Evolutionary conservation across 352 stramenopile species (phyloP), one percentile per base, ranked within the genome.

Genomic region (Phytopythium montanum): DNA sequence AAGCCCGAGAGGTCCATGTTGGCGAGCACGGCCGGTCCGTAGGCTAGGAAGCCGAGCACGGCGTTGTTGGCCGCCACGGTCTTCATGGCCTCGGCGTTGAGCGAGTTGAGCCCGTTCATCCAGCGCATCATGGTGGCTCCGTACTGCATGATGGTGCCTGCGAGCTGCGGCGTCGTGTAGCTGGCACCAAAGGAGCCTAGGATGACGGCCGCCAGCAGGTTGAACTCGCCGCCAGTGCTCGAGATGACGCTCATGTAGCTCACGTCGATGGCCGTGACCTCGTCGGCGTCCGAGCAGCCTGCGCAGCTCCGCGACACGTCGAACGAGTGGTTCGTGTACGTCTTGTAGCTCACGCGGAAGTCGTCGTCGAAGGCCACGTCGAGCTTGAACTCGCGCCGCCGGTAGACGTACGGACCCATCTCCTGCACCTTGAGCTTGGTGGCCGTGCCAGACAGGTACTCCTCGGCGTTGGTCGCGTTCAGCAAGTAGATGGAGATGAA

Each of bases 71-170:
- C 58, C 23, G 69, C 68, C 8, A 89, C 68, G 34, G 65, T 77
- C 68, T 85, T 85, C 80, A 85, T 87, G 34, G 83, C 83, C 34
- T 58, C 61, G 3, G 83, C 65, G 36, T 92, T 61, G 53, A 90
- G 72, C 62, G 83, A 92, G 64, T 92, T 92, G 66, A 90, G 76
- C 0, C 80, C 83, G 60, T 90, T 90, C 41, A 88, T 65, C 79
- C 75, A 90, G 50, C 72, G 69, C 79, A 91, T 88, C 62, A 91
- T 83, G 58, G 81, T 71, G 57, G 65, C 36, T 26, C 72, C 72
- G 72, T 87, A 75, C 46, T 71, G 46, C 0, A 41, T 29, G 26
- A 92, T 58, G 42, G 66, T 73, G 1, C 49, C 54, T 0, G 50
- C 42, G 31, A 81, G 62, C 1, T 63, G 52, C 7, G 45, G 62